phyloP scores from a whole-genome alignment of 768 basidiomycete genomes.

The Lentinula guzmanii region DNA sequence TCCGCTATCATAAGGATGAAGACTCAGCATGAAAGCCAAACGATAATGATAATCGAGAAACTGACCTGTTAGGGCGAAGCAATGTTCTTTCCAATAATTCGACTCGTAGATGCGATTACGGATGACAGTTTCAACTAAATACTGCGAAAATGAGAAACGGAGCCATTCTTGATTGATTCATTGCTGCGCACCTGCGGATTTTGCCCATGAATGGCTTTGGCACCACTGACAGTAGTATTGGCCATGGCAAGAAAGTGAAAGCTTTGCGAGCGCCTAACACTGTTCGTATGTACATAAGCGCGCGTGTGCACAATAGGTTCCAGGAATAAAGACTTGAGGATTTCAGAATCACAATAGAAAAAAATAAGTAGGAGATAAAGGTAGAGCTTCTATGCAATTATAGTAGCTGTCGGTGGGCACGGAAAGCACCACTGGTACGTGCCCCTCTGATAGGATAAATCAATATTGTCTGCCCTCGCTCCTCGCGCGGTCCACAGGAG shows the following conservation, averaged over 20 bases:
- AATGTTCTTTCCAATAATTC: slow-evolving; percentile 96
- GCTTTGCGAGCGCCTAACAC: neutral
- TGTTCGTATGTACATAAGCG: neutral
- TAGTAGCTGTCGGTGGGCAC: too few species aligned
- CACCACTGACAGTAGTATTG: slow-evolving; percentile 60
- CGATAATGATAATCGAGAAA: slow-evolving; percentile 2
- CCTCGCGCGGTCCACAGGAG: too few species aligned
- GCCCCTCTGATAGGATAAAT: too few species aligned
- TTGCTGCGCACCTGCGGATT: slow-evolving; percentile 76
- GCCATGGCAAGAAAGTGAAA: slow-evolving; percentile 10
- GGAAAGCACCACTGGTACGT: too few species aligned
- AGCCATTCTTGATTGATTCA: neutral
- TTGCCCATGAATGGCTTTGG: slow-evolving; percentile 88
- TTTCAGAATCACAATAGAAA: neutral
- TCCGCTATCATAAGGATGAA: slow-evolving; percentile 54
- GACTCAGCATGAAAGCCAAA: neutral
- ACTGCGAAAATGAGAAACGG: slow-evolving; percentile 40
- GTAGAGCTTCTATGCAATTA: too few species aligned
- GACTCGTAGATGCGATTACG: slow-evolving; percentile 95
- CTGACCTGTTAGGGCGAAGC: slow-evolving; percentile 91
- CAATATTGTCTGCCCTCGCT: too few species aligned
- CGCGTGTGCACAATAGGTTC: too few species aligned
- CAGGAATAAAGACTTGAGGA: too few species aligned
- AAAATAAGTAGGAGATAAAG: neutral
- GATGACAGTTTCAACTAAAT: slow-evolving; percentile 93